Evolutionary conservation across 1,139 yeast species (phyloP), one percentile per base, ranked within the genome.

Genomic region (Saccharomycopsis crataegensis): DNA sequence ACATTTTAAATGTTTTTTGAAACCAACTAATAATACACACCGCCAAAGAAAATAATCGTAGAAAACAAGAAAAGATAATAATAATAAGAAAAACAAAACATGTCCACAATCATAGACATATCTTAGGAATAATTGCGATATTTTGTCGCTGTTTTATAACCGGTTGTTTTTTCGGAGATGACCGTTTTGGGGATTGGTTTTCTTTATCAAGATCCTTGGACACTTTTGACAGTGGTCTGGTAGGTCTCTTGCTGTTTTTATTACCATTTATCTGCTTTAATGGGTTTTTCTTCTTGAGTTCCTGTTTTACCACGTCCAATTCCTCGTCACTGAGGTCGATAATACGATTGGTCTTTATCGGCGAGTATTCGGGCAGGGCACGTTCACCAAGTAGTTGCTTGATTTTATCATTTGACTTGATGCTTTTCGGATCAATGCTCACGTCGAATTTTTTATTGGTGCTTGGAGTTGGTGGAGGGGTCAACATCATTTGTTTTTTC

Each of bases 381-480:
- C 43, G 37, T 14, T 49, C 48, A 22, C 28, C 28, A 22, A 22
- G 28, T 2, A 22, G 4, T 11, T 41, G 22, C 22, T 49, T 48
- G 33, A 44, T 16, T 22, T 45, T 42, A 3, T 40, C 16, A 17
- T 41, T 45, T 6, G 28, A 32, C 14, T 17, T 49, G 8, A 32
- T n/a, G 8, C 31, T 9, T 9, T 36, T 40, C 14, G 49, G 42
- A 31, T 54, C 43, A n/a, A 42, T 11, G 2, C 31, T 36, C 28
- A 9, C 16, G 11, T 22, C 40, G 8, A 40, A 14, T 22, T 40
- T 22, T 4, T 22, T 22, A 4, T 22, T 22, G 28, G 28, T 22
- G 28, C 43, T 41, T 1, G 58, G 58, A 2, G 54, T 50, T n/a
- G 58, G 57, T 7, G 58, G 58, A 14, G 58, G 58, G 22, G 58